Percentiles rank a stretch among this genome's conserved stretches.
These are phyloP conservation scores for Austroboletus olivaceoglutinosus DNA, from an alignment of 1,284 basidiomycete species.

Conservation along the genomic window DNA sequence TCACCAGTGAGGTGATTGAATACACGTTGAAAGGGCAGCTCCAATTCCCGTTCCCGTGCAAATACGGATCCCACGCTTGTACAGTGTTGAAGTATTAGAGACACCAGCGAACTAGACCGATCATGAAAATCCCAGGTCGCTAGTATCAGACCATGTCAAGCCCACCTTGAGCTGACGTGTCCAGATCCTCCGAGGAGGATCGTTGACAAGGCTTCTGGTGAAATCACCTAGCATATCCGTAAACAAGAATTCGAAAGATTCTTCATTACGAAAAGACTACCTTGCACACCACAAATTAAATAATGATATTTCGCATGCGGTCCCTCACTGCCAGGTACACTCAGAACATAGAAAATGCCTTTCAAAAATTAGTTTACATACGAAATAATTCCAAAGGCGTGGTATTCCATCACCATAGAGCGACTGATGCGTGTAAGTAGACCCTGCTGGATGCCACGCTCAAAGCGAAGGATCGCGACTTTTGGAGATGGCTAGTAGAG, in stretches of 20 bases:
- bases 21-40: constrained; percentile 70
- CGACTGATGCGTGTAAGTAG: constrained; percentile 57
- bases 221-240: constrained; percentile 53
- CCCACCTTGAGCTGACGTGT: constrained; percentile 69
- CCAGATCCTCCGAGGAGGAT: constrained; percentile 67
- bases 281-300: constrained; percentile 75
- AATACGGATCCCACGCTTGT: constrained; percentile 72
- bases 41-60: constrained; percentile 79
- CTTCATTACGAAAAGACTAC: constrained; percentile 27
- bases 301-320: constrained; percentile 70
- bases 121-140: constrained; percentile 6
- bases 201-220: constrained; percentile 63
- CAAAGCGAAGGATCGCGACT: constrained; percentile 57
- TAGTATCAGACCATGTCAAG: constrained; percentile 1
- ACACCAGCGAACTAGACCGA: constrained; percentile 66
- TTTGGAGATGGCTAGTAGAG: constrained; percentile 54
- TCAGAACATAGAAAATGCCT: constrained; percentile 11
- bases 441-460: constrained; percentile 65
- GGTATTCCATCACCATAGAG: constrained; percentile 57
- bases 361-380: constrained; percentile 26
- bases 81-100: constrained; percentile 72
- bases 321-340: constrained; percentile 52
- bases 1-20: constrained; percentile 68
- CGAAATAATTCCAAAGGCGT: constrained; percentile 62
- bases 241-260: neutral